Percentiles rank a stretch among this genome's conserved stretches.
Conservation (phyloP, 257 asterid species). For the Handroanthus guayacan region DNA sequence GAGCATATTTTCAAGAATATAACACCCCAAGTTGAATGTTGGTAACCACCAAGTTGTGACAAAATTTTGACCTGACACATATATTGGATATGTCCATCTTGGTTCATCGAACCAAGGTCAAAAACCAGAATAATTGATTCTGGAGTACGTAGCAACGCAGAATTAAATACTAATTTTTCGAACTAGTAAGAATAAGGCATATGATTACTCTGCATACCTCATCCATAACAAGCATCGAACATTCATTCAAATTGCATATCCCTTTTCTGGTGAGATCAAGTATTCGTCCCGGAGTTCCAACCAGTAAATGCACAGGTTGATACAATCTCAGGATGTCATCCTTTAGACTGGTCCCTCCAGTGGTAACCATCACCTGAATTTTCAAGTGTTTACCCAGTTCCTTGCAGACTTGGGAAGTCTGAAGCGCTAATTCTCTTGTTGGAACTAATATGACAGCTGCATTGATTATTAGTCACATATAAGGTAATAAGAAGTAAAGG, state of each 20-base stretch:
- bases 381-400: conserved; percentile 48
- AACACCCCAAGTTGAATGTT: neutral
- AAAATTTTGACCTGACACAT: neutral
- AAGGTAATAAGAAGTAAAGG: neutral
- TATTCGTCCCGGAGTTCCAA: conserved; percentile 54
- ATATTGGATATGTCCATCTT: neutral
- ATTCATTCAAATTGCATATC: conserved; percentile 40
- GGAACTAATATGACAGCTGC: conserved; percentile 48
- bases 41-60: neutral
- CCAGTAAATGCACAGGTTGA: conserved; percentile 48
- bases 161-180: neutral
- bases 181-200: neutral
- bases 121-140: neutral
- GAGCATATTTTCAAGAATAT: neutral
- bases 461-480: conserved; percentile 13
- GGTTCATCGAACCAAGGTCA: neutral
- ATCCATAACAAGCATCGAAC: conserved; percentile 49
- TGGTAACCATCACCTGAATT: conserved; percentile 48
- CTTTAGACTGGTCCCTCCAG: conserved; percentile 49
- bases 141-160: neutral
- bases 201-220: conserved; percentile 34
- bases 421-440: conserved; percentile 50
- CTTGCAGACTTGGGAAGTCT: conserved; percentile 51
- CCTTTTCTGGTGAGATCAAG: conserved; percentile 47
- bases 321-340: conserved; percentile 48